These are phyloP conservation scores for Cercospora zeina DNA, from an alignment of 2,329 filamentous ascomycete genomes.

Conservation along the genomic window DNA sequence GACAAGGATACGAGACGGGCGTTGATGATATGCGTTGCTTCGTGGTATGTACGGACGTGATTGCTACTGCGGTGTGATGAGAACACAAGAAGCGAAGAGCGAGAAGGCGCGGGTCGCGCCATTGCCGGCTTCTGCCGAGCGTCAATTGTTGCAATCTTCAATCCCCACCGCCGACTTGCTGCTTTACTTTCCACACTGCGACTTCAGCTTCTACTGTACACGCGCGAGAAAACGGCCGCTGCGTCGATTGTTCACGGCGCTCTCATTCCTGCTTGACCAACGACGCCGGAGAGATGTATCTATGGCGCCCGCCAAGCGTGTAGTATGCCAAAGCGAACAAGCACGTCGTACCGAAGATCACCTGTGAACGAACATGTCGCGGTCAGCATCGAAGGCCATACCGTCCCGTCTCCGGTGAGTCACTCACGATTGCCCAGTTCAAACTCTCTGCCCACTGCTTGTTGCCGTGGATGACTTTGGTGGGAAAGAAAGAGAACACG, in stretches of 20 bases:
- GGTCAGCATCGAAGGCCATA: not conserved
- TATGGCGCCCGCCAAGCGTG: constrained; percentile 31
- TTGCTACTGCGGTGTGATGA: not conserved
- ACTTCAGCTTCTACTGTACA: not conserved
- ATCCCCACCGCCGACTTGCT: not conserved
- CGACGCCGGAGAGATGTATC: constrained; percentile 38
- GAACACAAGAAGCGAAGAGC: not conserved
- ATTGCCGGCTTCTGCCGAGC: not conserved
- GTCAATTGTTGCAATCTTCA: not conserved
- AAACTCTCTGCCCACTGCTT: constrained; percentile 33
- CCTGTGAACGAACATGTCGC: not conserved
- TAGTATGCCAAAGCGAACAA: constrained; percentile 32
- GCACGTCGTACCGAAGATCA: constrained; percentile 18
- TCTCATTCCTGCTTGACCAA: constrained; percentile 36
- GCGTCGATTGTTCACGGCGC: not conserved
- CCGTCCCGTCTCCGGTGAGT: not conserved
- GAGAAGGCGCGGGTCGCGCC: not conserved
- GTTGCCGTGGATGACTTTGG: constrained; percentile 27
- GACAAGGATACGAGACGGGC: too few relatives aligned
- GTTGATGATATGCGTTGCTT: not conserved
- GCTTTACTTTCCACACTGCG: not conserved
- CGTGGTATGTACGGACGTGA: not conserved
- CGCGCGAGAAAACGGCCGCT: not conserved
- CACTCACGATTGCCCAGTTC: constrained; percentile 41
- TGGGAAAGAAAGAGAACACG: constrained; percentile 41